phyloP scores from a whole-genome alignment of 345 rosid genomes.

The Triadica sebifera region DNA sequence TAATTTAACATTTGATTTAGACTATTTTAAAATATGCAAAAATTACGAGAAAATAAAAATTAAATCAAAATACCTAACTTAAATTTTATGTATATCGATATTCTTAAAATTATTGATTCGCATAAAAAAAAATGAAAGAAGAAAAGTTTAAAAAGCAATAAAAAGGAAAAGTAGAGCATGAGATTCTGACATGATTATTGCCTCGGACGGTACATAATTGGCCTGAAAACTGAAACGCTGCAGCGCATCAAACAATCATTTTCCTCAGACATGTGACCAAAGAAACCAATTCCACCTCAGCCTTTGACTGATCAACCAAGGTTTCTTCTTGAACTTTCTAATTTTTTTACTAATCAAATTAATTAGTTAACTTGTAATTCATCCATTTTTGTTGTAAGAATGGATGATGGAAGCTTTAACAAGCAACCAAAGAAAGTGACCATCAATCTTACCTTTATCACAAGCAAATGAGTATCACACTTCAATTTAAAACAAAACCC shows the following conservation, averaged over 20 bases:
- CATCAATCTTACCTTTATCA: background rate
- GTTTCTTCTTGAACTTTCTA: background rate
- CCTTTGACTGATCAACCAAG: background rate
- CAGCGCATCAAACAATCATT: conserved; percentile 7
- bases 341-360: background rate
- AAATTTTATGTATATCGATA: no score
- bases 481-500: background rate
- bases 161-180: background rate
- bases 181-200: background rate
- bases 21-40: no score
- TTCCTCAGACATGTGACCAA: background rate
- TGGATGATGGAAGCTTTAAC: background rate
- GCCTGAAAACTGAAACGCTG: background rate
- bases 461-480: background rate
- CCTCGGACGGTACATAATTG: conserved; percentile 3
- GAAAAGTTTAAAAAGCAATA: background rate
- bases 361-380: background rate
- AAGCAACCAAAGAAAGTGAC: conserved; percentile 8
- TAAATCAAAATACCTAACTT: background rate
- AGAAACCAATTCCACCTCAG: background rate
- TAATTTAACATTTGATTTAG: no score
- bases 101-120: background rate
- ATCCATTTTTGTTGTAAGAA: background rate
- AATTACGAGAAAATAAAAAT: background rate
- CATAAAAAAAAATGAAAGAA: background rate